Evolutionary conservation across 306 rosid species (phyloP).

Genomic region (Cicer chorassanicum): DNA sequence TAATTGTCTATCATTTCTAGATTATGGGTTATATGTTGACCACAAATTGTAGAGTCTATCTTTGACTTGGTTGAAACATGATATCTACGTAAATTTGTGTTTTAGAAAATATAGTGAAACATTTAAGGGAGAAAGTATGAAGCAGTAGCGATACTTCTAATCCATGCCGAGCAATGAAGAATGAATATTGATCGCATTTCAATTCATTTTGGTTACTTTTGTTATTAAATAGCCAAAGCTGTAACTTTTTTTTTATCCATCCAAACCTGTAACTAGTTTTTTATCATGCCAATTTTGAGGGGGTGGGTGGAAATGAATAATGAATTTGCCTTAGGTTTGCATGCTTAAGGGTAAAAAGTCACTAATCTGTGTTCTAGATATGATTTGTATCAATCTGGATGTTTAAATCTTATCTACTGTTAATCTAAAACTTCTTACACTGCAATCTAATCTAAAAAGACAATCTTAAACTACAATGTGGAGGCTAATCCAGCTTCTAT

Average conservation of each 20-base stretch:
- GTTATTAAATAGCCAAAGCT: background rate
- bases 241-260: background rate
- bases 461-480: background rate
- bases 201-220: conserved; percentile 1
- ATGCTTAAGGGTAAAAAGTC: background rate
- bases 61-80: conserved; percentile 32
- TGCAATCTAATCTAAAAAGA: no score
- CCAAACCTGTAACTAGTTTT: no score
- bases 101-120: conserved; percentile 12
- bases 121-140: conserved; percentile 8
- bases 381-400: no score
- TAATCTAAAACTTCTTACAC: no score
- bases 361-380: background rate
- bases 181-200: background rate
- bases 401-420: no score
- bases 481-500: conserved; percentile 9
- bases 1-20: conserved; percentile 21
- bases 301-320: background rate
- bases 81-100: conserved; percentile 4
- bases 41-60: conserved; percentile 3
- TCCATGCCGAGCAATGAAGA: background rate
- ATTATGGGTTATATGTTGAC: conserved; percentile 20
- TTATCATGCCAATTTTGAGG: background rate
- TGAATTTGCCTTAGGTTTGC: background rate
- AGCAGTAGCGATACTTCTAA: conserved; percentile 9